These are phyloP conservation scores for Stenogyne calaminthoides DNA, from an alignment of 305 asterid species.

Conservation along the genomic window DNA sequence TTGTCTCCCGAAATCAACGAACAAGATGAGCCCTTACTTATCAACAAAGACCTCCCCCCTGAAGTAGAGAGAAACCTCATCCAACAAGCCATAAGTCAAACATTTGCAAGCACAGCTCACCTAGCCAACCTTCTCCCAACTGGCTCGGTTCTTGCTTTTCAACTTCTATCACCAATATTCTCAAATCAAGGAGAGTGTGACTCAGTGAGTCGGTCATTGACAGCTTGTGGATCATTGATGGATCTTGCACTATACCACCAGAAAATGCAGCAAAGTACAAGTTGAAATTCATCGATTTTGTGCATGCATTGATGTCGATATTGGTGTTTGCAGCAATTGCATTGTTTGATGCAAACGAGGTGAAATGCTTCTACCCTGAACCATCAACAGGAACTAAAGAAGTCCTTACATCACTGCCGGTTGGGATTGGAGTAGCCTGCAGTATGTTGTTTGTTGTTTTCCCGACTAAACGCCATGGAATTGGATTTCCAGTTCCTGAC, in stretches of 20 bases:
- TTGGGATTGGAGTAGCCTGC: conserved; percentile 78
- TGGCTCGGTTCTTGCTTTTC: conserved; percentile 80
- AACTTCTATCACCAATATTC: conserved; percentile 74
- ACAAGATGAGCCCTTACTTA: conserved; percentile 50
- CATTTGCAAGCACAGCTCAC: conserved; percentile 84
- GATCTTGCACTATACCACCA: conserved; percentile 51
- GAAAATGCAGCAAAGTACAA: conserved; percentile 53
- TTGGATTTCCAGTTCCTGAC: conserved; percentile 82
- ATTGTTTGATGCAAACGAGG: conserved; percentile 66
- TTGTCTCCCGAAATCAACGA: conserved; percentile 35
- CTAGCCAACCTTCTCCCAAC: conserved; percentile 88
- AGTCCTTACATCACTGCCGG: conserved; percentile 70
- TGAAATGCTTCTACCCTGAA: conserved; percentile 69
- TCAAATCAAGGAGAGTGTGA: conserved; percentile 79
- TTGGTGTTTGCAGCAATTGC: conserved; percentile 76
- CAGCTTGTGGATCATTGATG: conserved; percentile 82
- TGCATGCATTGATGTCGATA: conserved; percentile 79
- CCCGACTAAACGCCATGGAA: conserved; percentile 84
- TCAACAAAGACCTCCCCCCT: conserved; percentile 37
- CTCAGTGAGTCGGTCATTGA: conserved; percentile 47
- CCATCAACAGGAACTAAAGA: conserved; percentile 58
- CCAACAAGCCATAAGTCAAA: conserved; percentile 86
- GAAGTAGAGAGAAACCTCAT: conserved; percentile 62
- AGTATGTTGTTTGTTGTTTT: conserved; percentile 81
- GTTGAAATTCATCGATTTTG: conserved; percentile 67